Evolutionary conservation across 768 basidiomycete species (phyloP), one percentile per base, ranked within the genome.

Genomic region (Daedaleopsis sinensis): DNA sequence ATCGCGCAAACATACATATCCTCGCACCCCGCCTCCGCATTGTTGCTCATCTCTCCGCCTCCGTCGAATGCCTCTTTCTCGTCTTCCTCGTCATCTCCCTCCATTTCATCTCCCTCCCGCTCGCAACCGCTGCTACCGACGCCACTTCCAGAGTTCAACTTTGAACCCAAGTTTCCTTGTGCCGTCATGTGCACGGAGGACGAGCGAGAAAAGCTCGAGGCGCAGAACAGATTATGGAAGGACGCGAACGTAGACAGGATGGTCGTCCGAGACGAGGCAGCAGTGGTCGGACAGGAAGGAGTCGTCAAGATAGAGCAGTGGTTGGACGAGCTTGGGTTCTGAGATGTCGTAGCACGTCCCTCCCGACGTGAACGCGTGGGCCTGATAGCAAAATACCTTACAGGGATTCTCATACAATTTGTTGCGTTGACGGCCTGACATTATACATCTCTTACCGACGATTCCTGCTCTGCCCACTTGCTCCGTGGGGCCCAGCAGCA

Each of bases 1-100:
- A 79, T 91, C 55, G 81, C 85, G 9, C 86, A 91, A 70, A 78
- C 83, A 21, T 91, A 88, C 70, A 82, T 91, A 62, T 88, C 85
- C 1, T 88, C 86, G 21, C 74, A 89, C 65, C 87, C 89, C 1
- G 85, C 85, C 7, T 76, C 79, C 5, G 89, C 81, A 0, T 75
- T 91, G 52, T 78, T 88, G 59, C 76, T 90, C n/a, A 79, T 88
- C 36, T 81, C 82, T 23, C 85, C 84, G 10, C 85, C 84, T 1
- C 51, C 75, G 11, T 76, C 78, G 44, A 80, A 83, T 56, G 65
- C 69, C 6, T 1, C 47, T 24, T 2, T 49, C 9, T 69, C 72
- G 1, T 67, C 82, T 19, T 53, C 71, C 2, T 65, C 62, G 7
- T 32, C 27, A 3, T 32, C 27, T 3, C 27, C 7, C 27, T 32